Evolutionary conservation across 2,329 filamentous ascomycete species (phyloP).

Genomic region (Geosmithia morbida): DNA sequence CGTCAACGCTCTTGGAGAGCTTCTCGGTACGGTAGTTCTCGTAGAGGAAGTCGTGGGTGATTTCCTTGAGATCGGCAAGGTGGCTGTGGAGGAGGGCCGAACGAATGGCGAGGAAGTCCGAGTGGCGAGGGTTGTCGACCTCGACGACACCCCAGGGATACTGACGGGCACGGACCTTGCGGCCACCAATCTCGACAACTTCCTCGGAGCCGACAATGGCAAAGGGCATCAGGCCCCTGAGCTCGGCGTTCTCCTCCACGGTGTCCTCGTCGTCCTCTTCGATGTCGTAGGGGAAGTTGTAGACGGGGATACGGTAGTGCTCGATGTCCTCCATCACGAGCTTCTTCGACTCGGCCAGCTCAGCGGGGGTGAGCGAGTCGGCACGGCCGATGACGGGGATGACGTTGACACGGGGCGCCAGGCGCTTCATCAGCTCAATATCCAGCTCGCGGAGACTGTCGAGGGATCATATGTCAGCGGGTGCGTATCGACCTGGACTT

Average conservation of each 20-base stretch:
- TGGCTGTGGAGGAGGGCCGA: constrained; percentile 96
- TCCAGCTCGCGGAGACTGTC: constrained; percentile 88
- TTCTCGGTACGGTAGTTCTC: constrained; percentile 99
- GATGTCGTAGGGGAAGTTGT: constrained; percentile 99
- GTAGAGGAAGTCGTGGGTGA: constrained; percentile 98
- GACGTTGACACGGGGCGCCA: constrained; percentile 95
- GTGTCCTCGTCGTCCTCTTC: constrained; percentile 99
- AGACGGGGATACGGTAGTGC: constrained; percentile 98
- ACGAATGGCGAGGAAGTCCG: constrained; percentile 93
- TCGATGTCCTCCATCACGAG: constrained; percentile 99
- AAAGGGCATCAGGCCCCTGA: constrained; percentile 95
- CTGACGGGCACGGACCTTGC: constrained; percentile 84
- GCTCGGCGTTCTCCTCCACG: constrained; percentile 96
- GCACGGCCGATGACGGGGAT: constrained; percentile 98
- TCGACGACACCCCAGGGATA: constrained; percentile 99
- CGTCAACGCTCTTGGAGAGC: constrained; percentile 97
- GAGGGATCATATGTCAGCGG: not conserved
- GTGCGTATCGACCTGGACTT: not conserved
- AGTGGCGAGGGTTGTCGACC: constrained; percentile 97
- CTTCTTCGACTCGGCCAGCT: constrained; percentile 98
- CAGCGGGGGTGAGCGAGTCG: constrained; percentile 88
- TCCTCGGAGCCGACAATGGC: constrained; percentile 98
- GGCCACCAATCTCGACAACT: constrained; percentile 82
- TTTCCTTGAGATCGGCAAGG: constrained; percentile 96
- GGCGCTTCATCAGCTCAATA: constrained; percentile 98